Evolutionary conservation across 2,329 filamentous ascomycete species (phyloP).

Genomic region (Aspergillus alliaceus): DNA sequence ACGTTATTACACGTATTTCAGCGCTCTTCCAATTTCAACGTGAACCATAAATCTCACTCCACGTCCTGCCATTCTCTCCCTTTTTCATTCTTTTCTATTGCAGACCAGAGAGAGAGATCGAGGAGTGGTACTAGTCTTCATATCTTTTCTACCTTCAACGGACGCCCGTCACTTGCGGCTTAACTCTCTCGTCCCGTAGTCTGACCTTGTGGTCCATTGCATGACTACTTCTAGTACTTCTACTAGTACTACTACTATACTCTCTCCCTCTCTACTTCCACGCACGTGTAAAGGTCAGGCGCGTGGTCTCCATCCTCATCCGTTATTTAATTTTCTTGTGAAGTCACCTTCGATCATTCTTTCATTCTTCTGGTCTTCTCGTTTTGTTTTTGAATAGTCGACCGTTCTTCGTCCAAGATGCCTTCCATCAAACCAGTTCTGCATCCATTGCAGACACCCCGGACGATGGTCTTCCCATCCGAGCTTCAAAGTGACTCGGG

Average conservation of each 20-base stretch:
- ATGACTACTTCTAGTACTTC: neutral
- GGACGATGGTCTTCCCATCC: constrained; percentile 48
- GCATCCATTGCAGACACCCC: constrained; percentile 46
- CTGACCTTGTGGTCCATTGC: constrained; percentile 1
- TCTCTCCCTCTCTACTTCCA: constrained; percentile 10
- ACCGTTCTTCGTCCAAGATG: constrained; percentile 19
- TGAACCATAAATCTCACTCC: constrained; percentile 5
- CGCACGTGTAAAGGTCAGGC: constrained; percentile 10
- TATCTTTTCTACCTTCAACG: neutral
- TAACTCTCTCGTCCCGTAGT: neutral
- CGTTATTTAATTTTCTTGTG: neutral
- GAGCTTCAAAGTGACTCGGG: constrained; percentile 59
- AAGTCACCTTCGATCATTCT: neutral
- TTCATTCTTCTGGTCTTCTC: neutral
- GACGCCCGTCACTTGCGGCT: neutral
- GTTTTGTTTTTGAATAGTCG: neutral
- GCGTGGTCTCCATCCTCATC: neutral
- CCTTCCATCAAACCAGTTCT: constrained; percentile 38
- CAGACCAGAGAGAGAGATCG: neutral
- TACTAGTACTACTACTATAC: neutral
- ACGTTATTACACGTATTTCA: constrained; percentile 7
- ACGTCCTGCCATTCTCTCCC: neutral
- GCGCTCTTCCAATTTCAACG: neutral
- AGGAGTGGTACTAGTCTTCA: neutral
- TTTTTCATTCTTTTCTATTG: neutral